Evolutionary conservation across 176 grass and related monocot species (phyloP), one percentile per base, ranked within the genome.

Genomic region (Avena atlantica): DNA sequence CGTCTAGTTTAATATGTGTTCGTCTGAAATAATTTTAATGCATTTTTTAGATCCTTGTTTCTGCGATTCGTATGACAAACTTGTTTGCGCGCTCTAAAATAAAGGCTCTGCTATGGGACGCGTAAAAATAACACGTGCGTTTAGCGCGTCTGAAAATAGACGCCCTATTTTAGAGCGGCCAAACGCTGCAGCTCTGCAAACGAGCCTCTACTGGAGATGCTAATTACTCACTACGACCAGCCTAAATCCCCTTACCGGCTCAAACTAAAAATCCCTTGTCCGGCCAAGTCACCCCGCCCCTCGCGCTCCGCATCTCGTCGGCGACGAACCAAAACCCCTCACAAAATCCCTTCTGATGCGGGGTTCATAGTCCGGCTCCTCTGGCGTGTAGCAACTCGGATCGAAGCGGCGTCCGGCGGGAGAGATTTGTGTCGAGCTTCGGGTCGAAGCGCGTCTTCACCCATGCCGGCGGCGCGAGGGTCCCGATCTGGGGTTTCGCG

Each of bases 221-320:
- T 29, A 34, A 4, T 34, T 34, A 34, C 31, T 34, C 31, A 34
- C 31, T 34, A 34, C 3, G 31, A 34, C 31, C 31, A 34, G 31
- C 31, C 31, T 34, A 34, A 34, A 34, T 42, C 40, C 6, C 40
- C 40, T 42, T 42, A 42, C 40, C 40, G 40, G 8, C 58, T 61
- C 49, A 53, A 27, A 34, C 50, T 11, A 12, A 25, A 8, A 9
- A 77, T 76, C 12, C 0, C 5, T 25, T 42, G 60, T 80, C 81
- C 89, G 76, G 85, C 60, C 76, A 79, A 87, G 89, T 88, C 89
- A 84, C 72, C 83, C 19, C 20, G 49, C 80, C 37, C 7, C 65
- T 53, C 85, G 85, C 20, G 61, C 70, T 71, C 88, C n/a, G 27
- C 85, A 88, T 91, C 89, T 88, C 77, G 82, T 16, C 77, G 81